Evolutionary conservation across 306 rosid genomes (phyloP).

Genomic region (Cicer yamashitae): DNA sequence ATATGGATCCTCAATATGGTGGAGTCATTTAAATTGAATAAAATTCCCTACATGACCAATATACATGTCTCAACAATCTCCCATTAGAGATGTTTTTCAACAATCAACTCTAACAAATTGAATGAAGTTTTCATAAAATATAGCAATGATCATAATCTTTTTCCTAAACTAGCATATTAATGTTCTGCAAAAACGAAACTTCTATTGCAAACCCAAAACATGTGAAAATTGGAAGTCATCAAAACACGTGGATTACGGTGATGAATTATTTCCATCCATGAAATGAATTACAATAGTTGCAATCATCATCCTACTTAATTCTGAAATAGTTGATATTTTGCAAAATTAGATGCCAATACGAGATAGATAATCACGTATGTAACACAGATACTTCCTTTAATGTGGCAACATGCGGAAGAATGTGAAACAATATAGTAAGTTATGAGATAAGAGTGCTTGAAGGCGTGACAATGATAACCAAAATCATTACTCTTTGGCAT

Average conservation of each 20-base stretch:
- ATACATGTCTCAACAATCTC: slow-evolving; percentile 18
- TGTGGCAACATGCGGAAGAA: slow-evolving; percentile 31
- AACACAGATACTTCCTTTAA: slow-evolving; percentile 22
- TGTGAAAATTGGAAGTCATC: slow-evolving; percentile 1
- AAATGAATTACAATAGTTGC: slow-evolving; percentile 10
- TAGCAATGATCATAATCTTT: not conserved
- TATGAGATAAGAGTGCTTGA: slow-evolving; percentile 16
- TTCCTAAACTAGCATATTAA: slow-evolving; percentile 13
- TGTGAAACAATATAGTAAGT: slow-evolving; percentile 9
- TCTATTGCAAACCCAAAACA: slow-evolving; percentile 1
- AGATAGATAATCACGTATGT: slow-evolving; percentile 14
- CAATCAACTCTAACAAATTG: slow-evolving; percentile 5
- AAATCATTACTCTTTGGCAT: slow-evolving; percentile 70
- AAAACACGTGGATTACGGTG: not conserved
- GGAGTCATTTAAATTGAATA: not conserved
- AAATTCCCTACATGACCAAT: not conserved
- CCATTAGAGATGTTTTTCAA: not conserved
- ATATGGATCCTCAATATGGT: not conserved
- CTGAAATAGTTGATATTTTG: not conserved
- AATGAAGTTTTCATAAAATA: slow-evolving; percentile 12
- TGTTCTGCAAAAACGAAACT: not conserved
- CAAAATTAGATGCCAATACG: not conserved
- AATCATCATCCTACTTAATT: not conserved
- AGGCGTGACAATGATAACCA: slow-evolving; percentile 13
- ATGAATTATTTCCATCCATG: not conserved